A percentile compares a stretch with the other conserved stretches of the same genome.
These are phyloP conservation scores for Populus pruinosa DNA, from an alignment of 345 rosid genomes.

Conservation along the genomic window DNA sequence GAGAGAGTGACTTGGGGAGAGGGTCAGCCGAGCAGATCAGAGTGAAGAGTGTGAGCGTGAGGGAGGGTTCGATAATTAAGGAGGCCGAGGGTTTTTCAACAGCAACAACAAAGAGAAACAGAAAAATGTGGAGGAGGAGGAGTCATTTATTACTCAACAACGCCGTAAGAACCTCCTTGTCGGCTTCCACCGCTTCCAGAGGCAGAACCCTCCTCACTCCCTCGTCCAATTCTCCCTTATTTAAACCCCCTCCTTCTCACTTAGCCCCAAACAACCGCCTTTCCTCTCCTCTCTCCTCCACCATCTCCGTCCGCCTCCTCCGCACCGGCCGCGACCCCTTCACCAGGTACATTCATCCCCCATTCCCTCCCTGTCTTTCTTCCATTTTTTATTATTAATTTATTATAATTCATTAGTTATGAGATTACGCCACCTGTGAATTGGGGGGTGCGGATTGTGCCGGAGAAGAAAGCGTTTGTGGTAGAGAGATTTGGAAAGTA, in stretches of 20 bases:
- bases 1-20: no score
- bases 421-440: slow-evolving; percentile 74
- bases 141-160: not conserved
- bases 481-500: slow-evolving; percentile 88
- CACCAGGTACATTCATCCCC: slow-evolving; percentile 21
- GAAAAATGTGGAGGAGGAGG: not conserved
- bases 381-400: not conserved
- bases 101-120: not conserved
- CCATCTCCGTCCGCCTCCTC: slow-evolving; percentile 41
- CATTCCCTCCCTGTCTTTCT: not conserved
- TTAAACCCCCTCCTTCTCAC: not conserved
- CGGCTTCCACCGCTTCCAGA: not conserved
- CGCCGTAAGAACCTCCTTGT: not conserved
- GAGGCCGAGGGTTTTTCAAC: not conserved
- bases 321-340: slow-evolving; percentile 45
- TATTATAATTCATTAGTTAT: slow-evolving; percentile 31
- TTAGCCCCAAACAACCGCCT: not conserved
- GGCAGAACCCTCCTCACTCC: not conserved
- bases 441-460: slow-evolving; percentile 89
- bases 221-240: not conserved
- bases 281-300: slow-evolving; percentile 20
- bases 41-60: no score
- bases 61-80: no score
- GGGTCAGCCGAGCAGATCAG: no score
- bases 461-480: slow-evolving; percentile 84